phyloP scores from a whole-genome alignment of 2,329 filamentous ascomycete species.

The Dactylellina sp. region DNA sequence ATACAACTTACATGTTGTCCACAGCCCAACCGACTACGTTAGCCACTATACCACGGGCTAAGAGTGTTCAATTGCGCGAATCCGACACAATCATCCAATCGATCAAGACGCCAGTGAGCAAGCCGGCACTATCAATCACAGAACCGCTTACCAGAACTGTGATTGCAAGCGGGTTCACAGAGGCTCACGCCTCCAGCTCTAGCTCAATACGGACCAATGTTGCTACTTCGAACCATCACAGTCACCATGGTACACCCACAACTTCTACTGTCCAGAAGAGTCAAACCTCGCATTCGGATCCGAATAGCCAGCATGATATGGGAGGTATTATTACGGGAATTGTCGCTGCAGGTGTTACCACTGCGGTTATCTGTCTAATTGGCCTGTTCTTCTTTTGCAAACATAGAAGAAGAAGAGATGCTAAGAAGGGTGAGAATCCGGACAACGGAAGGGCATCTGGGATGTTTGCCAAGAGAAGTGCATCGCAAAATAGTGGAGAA shows the following conservation, averaged over 20 bases:
- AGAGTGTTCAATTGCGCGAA: constrained; percentile 8
- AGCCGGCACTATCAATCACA: constrained; percentile 16
- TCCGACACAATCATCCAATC: background rate
- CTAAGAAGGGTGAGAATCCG: background rate
- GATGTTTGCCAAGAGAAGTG: constrained; percentile 35
- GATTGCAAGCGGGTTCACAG: constrained; percentile 5
- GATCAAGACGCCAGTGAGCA: constrained; percentile 34
- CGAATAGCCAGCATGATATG: constrained; percentile 8
- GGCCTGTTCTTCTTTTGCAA: constrained; percentile 51
- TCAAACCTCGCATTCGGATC: constrained; percentile 2
- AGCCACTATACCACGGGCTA: constrained; percentile 28
- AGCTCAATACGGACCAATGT: background rate
- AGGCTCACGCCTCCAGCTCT: constrained; percentile 3
- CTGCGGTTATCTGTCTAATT: constrained; percentile 30
- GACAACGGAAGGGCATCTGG: constrained; percentile 18
- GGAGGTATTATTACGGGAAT: constrained; percentile 42
- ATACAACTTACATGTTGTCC: too few species aligned
- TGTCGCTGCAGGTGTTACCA: constrained; percentile 40
- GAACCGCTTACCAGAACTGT: constrained; percentile 7
- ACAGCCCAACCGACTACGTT: constrained; percentile 24
- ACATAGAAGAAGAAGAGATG: constrained; percentile 27
- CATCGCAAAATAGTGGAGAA: constrained; percentile 48
- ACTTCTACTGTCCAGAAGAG: constrained; percentile 16
- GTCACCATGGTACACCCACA: constrained; percentile 16
- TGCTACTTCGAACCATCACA: background rate